Evolutionary conservation across 2,329 filamentous ascomycete genomes (phyloP), one percentile per base, ranked within the genome.

Genomic region (Neofusicoccum parvum): DNA sequence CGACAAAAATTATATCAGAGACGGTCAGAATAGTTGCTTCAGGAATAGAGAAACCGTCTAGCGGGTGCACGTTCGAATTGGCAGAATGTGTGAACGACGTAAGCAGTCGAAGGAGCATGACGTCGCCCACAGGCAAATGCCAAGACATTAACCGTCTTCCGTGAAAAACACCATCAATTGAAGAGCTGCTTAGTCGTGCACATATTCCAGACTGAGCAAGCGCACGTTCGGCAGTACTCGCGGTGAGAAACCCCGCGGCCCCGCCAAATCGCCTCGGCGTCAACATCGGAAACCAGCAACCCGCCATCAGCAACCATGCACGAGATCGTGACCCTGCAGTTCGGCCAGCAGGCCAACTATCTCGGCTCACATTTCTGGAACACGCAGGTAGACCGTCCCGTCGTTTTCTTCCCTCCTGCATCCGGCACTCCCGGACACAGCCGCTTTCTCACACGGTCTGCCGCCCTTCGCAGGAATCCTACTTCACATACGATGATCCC

Each of bases 321-420:
- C 79, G 95, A 99, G 80, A 92, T 98, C 68, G 84, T 99, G 68
- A 97, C 94, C 0, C 83, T 99, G 51, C 95, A 99, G 83, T 88
- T 98, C 67, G 95, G 95, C 49, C 90, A 96, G 76, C 89, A 91
- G 75, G 94, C 91, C 76, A 99, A 99, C 78, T 96, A 97, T 73
- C 82, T 96, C 23, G 94, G 91, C 36, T 96, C 94, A 0, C 95
- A 99, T 81, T 99, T 97, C 78, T 99, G 95, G 95, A 99, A 99
- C 73, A 85, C 91, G 5, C 94, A 97, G 83, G 92, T 92, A 77
- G n/a, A 43, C 12, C 11, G 17, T 14, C 5, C 15, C 2, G 14
- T 37, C 9, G n/a, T 32, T 12, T 20, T 48, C 10, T 14, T 27
- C 27, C 27, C 27, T 27, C 3, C 27, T 27, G 27, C 5, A 27